These are phyloP conservation scores for Grigorovia transvaalensis DNA, from an alignment of 805 yeast species.

Conservation along the genomic window DNA sequence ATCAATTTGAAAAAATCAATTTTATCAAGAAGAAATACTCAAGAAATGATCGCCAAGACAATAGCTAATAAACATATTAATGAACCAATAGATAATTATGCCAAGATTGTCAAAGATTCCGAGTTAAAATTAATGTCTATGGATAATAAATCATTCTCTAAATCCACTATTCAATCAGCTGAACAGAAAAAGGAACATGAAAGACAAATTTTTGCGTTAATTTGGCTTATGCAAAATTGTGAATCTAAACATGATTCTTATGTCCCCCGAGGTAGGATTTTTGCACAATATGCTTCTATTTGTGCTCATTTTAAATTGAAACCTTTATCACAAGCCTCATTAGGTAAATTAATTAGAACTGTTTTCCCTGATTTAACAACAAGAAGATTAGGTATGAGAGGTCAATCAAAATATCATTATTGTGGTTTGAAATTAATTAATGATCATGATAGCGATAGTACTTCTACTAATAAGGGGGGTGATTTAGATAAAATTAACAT, in stretches of 20 bases:
- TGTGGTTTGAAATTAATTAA: constrained; percentile 44
- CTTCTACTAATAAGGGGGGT: not conserved
- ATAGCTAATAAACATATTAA: constrained; percentile 24
- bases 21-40: constrained; percentile 8
- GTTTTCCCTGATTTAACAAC: constrained; percentile 60
- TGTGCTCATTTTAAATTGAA: constrained; percentile 46
- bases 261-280: constrained; percentile 57
- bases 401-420: constrained; percentile 76
- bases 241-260: constrained; percentile 39
- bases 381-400: constrained; percentile 71
- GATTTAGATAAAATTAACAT: not conserved
- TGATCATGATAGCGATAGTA: not conserved
- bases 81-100: constrained; percentile 35
- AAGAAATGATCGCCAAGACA: constrained; percentile 23
- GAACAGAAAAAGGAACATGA: constrained; percentile 42
- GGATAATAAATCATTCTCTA: constrained; percentile 22
- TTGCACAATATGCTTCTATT: constrained; percentile 50
- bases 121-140: constrained; percentile 29
- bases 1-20: constrained; percentile 2
- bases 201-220: constrained; percentile 71
- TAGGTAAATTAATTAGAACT: constrained; percentile 63
- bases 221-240: constrained; percentile 65
- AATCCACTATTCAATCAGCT: constrained; percentile 21
- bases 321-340: constrained; percentile 64
- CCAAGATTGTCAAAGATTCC: constrained; percentile 34